A percentile compares a stretch with the other conserved stretches of the same genome.
Evolutionary conservation across 202 grass and related monocot genomes (phyloP).

Genomic region (Setaria italica): DNA sequence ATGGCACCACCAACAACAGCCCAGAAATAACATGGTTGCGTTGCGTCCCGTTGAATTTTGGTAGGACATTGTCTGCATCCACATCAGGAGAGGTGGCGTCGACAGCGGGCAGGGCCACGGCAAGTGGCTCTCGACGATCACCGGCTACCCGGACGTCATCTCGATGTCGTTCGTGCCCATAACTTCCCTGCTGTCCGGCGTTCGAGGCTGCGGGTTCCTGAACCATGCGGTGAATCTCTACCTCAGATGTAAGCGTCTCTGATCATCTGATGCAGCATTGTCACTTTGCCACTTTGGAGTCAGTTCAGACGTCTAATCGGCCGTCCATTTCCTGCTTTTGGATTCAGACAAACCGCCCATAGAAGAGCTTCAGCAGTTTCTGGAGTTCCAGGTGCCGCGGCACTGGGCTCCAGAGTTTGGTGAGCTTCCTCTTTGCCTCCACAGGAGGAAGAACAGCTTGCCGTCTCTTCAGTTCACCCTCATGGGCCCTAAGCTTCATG

Average conservation of each 20-base stretch:
- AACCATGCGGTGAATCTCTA: conserved; percentile 91
- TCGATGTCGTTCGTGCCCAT: conserved; percentile 86
- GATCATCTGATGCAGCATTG: no score
- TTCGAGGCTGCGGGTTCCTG: conserved; percentile 70
- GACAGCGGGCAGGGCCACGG: conserved; percentile 58
- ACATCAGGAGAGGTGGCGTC: conserved; percentile 73
- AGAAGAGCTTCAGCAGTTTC: conserved; percentile 80
- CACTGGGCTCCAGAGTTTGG: conserved; percentile 89
- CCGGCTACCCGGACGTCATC: conserved; percentile 58
- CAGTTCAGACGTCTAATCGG: not conserved
- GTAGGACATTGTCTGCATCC: conserved; percentile 69
- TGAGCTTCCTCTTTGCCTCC: conserved; percentile 73
- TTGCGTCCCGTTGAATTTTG: not conserved
- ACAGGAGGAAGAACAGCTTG: conserved; percentile 61
- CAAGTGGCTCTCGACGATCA: conserved; percentile 75
- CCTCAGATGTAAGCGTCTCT: conserved; percentile 71
- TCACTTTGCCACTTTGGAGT: not conserved
- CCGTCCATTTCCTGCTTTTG: conserved; percentile 2
- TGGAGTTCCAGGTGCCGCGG: conserved; percentile 90
- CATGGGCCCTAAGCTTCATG: conserved; percentile 79
- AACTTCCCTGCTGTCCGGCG: conserved; percentile 69
- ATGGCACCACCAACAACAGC: not conserved
- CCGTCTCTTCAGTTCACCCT: conserved; percentile 79
- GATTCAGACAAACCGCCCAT: conserved; percentile 86
- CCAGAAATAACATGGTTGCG: not conserved